Evolutionary conservation across 768 basidiomycete species (phyloP).

Genomic region (Boletus edulis): DNA sequence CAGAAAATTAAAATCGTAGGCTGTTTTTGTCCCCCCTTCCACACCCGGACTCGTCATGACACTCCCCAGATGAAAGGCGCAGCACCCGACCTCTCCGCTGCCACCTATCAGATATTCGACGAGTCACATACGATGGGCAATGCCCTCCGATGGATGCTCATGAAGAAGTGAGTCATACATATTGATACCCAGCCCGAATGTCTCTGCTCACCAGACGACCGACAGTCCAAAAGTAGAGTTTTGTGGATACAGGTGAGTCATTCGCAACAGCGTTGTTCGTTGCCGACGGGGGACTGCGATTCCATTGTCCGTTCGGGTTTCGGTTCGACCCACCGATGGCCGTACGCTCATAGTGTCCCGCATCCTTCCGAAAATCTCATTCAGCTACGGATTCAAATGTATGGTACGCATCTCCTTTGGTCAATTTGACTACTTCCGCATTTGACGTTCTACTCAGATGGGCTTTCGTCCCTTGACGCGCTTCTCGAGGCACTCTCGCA

Average conservation of each 20-base stretch:
- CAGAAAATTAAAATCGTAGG: constrained; percentile 35
- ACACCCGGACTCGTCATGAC: constrained; percentile 9
- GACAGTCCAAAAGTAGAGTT: constrained; percentile 96
- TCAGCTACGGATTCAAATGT: constrained; percentile 99
- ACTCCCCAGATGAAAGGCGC: constrained; percentile 77
- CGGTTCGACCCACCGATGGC: not conserved
- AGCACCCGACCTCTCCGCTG: constrained; percentile 76
- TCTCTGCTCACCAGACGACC: constrained; percentile 6
- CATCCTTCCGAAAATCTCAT: constrained; percentile 98
- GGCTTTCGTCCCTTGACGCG: constrained; percentile 80
- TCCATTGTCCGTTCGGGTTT: constrained; percentile 14
- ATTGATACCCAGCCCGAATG: not conserved
- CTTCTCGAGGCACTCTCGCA: constrained; percentile 73
- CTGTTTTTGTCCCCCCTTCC: not conserved
- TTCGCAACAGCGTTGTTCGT: not conserved
- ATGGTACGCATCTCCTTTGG: constrained; percentile 60
- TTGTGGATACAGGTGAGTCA: constrained; percentile 88
- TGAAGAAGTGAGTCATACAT: constrained; percentile 82
- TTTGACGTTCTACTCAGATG: constrained; percentile 50
- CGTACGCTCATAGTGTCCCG: constrained; percentile 41
- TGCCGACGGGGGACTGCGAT: not conserved
- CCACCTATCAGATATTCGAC: constrained; percentile 88
- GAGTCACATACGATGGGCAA: constrained; percentile 98
- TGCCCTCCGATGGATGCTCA: constrained; percentile 93
- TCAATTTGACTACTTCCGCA: not conserved